Evolutionary conservation across 441 rosid genomes (phyloP), one percentile per base, ranked within the genome.

Genomic region (Rhodomyrtus psidioides): DNA sequence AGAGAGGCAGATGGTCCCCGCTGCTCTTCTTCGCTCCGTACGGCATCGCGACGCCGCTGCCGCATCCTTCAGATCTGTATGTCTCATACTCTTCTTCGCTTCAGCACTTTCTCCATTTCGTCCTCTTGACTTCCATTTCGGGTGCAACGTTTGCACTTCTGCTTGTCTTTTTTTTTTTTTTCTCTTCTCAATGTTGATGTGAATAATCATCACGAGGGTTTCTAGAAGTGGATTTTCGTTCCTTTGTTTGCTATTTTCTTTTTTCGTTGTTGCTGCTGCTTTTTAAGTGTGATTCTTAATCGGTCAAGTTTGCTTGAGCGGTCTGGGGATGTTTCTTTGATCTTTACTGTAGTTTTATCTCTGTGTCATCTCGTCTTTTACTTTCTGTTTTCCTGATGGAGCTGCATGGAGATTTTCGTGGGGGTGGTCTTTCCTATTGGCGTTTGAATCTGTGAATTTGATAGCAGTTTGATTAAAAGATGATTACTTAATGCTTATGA

Each of bases 31-130:
- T 58, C 98, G 98, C 81, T 90, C 96, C 5, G n/a, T 95, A 17
- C 91, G 97, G 46, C 96, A 98, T 70, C 97, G 96, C 21, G 98
- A 95, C 26, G 88, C 92, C 54, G 92, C 93, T 16, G 88, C 93
- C 55, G 86, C 94, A 17, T 91, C 98, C 62, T 94, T 86, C 90
- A 94, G 87, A 93, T 92, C 85, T 83, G 98, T 95, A 89, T 21
- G 94, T 87, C 53, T 46, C 51, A n/a, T 58, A 16, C 15, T 42
- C 1, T 57, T 62, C 85, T 55, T 60, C 75, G 49, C 46, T 27
- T 59, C 46, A 27, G 42, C 39, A 39, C 19, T 54, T 7, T 26
- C 2, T 26, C 42, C 9, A 6, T 49, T 27, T 27, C 70, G 34
- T 27, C 34, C 21, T 39, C 24, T 16, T 17, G 75, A 62, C 19